A percentile compares a stretch with the other conserved stretches of the same genome.
Conservation (phyloP, 257 asterid species). For the Solanum tarijense region DNA sequence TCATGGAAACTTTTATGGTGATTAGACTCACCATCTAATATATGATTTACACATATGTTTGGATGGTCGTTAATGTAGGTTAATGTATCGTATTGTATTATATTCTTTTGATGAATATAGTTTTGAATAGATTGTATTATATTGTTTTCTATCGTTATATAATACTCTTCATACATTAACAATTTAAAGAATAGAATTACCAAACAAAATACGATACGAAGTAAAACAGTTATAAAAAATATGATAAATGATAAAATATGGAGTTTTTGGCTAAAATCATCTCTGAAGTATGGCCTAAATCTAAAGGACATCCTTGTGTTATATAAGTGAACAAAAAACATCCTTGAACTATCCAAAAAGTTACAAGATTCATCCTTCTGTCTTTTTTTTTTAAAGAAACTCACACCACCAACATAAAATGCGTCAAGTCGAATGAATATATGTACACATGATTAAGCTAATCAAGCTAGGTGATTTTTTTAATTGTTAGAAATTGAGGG, state of each 20-base stretch:
- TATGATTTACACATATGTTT: not conserved
- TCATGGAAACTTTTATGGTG: not conserved
- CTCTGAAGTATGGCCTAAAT: too few species aligned
- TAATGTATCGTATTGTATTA: not conserved
- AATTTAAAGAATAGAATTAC: not conserved
- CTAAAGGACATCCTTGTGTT: too few species aligned
- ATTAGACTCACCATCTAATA: not conserved
- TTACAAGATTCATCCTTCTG: too few species aligned
- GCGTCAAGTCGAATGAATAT: too few species aligned
- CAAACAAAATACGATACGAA: fast-evolving
- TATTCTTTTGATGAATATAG: not conserved
- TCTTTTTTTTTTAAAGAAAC: too few species aligned
- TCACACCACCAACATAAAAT: too few species aligned
- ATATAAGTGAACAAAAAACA: too few species aligned
- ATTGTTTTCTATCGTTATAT: not conserved
- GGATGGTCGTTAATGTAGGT: not conserved
- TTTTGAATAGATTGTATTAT: not conserved
- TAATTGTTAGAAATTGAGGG: too few species aligned
- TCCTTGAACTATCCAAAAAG: too few species aligned
- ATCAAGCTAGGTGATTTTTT: too few species aligned
- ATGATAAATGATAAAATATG: not conserved
- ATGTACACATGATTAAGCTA: too few species aligned
- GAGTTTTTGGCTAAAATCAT: too few species aligned
- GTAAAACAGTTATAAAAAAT: not conserved
- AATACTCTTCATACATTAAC: not conserved